Evolutionary conservation across 768 basidiomycete species (phyloP), one percentile per base, ranked within the genome.

Genomic region (Agrocybe chaxingu): DNA sequence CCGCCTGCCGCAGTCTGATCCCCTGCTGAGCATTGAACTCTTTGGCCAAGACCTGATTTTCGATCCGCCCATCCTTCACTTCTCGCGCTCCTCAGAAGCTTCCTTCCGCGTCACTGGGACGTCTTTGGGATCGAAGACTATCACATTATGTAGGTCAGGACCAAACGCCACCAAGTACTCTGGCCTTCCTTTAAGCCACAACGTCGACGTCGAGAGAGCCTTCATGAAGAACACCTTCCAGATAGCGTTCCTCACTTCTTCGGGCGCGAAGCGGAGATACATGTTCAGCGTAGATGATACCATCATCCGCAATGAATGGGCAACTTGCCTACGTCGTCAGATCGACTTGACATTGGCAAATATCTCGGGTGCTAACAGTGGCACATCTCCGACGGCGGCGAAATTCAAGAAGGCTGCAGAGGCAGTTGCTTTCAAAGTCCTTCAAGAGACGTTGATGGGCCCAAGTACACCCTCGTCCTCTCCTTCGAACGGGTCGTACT

Each of bases 171-270:
- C 87, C 40, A 75, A 82, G 48, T 98, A 98, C 65, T 72, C 84
- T 1, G 88, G 89, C 29, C 72, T 98, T 31, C 89, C 93, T 11
- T 72, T 88, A 48, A 92, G 86, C 64, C 85, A 80, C 57, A 75
- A 84, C 4, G 74, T 98, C 59, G 75, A 80, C 16, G 84, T 96
- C 52, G 93, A 96, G 63, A 86, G 93, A 13, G 85, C 92, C 0
- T 98, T 98, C 71, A 98, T 98, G 96, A 82, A 86, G 51, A 89
- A 98, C 64, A 97, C 95, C 0, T 95, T 98, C 77, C 92, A 97
- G 65, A 70, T 98, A 32, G 85, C 92, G 2, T 98, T 98, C 71
- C 55, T 75, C 35, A 84, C 84, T 57, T 81, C 86, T 55, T 62
- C 73, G 31, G 82, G 84, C 30, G 52, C 72, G 47, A 89, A 87